Evolutionary conservation across 2,329 filamentous ascomycete genomes (phyloP).

Genomic region (Paecilomyces variotii): DNA sequence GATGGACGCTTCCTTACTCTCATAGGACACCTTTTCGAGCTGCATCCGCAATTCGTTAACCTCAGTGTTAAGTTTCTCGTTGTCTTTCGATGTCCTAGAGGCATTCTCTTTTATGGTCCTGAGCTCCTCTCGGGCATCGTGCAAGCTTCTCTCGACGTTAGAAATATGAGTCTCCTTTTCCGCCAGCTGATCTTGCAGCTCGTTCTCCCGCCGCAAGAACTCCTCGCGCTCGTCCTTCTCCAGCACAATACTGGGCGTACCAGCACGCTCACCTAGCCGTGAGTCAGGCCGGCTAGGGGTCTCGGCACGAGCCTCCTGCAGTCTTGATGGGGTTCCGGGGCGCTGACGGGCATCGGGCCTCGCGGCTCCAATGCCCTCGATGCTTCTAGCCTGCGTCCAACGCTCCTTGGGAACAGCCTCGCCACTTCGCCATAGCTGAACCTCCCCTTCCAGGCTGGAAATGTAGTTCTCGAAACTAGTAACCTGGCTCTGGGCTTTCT

Average conservation of each 20-base stretch:
- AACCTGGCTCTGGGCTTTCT: conserved; percentile 84
- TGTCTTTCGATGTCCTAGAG: conserved; percentile 74
- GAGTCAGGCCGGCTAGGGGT: conserved; percentile 56
- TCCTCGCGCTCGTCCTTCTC: conserved; percentile 98
- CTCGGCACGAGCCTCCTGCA: conserved; percentile 45
- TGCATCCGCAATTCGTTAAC: conserved; percentile 95
- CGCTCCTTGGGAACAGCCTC: conserved; percentile 81
- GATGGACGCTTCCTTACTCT: conserved; percentile 93
- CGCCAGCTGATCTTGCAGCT: conserved; percentile 90
- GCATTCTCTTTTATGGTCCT: conserved; percentile 78
- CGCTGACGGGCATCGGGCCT: conserved; percentile 22
- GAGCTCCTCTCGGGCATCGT: conserved; percentile 80
- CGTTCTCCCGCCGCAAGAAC: conserved; percentile 89
- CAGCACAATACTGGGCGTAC: conserved; percentile 76
- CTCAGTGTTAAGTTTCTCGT: conserved; percentile 76
- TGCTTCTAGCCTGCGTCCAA: conserved; percentile 64
- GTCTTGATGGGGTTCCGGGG: conserved; percentile 32
- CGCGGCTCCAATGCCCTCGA: conserved; percentile 41
- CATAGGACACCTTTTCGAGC: conserved; percentile 87
- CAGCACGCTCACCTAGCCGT: conserved; percentile 68
- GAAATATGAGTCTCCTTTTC: conserved; percentile 82
- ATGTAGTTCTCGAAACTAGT: conserved; percentile 86
- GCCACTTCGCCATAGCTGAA: conserved; percentile 78
- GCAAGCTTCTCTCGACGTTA: conserved; percentile 69
- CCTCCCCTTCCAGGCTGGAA: conserved; percentile 70